phyloP scores from a whole-genome alignment of 2,329 filamentous ascomycete species.

The Verticillium isaacii region DNA sequence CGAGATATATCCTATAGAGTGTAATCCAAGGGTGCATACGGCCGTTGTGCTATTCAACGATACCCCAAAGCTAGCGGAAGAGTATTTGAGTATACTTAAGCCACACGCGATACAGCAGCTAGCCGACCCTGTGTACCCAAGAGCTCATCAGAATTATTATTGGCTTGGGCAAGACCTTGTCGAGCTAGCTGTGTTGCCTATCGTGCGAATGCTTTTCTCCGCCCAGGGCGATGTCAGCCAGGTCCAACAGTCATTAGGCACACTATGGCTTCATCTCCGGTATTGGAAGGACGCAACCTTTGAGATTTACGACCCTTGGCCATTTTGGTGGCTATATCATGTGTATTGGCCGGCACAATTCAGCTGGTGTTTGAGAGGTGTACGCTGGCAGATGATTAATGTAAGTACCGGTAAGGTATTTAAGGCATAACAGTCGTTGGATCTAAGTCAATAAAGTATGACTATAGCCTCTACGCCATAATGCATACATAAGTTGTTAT shows the following conservation, averaged over 20 bases:
- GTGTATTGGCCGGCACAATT: constrained; percentile 53
- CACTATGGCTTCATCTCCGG: constrained; percentile 25
- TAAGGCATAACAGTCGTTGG: constrained; percentile 8
- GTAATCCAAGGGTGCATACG: constrained; percentile 66
- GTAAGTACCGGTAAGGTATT: constrained; percentile 52
- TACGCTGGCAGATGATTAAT: constrained; percentile 59
- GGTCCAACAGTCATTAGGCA: constrained; percentile 21
- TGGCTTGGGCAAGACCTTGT: constrained; percentile 67
- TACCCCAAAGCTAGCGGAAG: constrained; percentile 40
- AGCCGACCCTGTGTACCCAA: neutral
- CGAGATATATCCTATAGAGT: constrained; percentile 61
- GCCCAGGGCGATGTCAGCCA: constrained; percentile 6
- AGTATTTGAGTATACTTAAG: constrained; percentile 46
- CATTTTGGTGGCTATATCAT: constrained; percentile 53
- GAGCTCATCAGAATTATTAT: constrained; percentile 33
- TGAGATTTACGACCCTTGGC: constrained; percentile 49
- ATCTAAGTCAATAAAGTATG: no score
- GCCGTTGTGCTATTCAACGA: constrained; percentile 56
- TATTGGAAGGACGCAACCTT: constrained; percentile 53
- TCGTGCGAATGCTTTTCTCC: constrained; percentile 35
- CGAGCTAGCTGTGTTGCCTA: constrained; percentile 41
- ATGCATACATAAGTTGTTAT: no score
- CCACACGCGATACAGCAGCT: neutral
- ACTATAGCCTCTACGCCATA: no score
- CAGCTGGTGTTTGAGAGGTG: constrained; percentile 35